Conservation (phyloP, 164 flowering plant genomes). For the Malania oleifera region DNA sequence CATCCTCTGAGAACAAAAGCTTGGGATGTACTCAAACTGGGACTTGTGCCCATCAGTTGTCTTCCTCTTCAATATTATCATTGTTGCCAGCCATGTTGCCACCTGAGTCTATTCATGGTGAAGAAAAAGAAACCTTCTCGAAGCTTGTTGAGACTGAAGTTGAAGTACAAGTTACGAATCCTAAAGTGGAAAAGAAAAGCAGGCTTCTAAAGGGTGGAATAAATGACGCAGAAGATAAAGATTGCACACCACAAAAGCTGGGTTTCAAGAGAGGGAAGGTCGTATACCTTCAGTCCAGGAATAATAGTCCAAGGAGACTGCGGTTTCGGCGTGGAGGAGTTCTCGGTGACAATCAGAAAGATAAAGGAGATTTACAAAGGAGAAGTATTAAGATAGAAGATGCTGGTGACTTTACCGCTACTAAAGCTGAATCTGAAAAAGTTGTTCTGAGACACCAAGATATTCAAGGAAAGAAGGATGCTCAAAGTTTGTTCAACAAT, state of each 20-base stretch:
- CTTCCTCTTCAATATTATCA: conserved; percentile 1
- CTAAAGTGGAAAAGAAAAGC: conserved; percentile 15
- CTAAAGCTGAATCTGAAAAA: conserved; percentile 19
- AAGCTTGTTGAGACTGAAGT: conserved; percentile 15
- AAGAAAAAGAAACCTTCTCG: conserved; percentile 10
- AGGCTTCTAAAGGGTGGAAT: conserved; percentile 18
- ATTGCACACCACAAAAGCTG: conserved; percentile 20
- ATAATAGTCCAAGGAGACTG: conserved; percentile 39
- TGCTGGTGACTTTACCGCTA: conserved; percentile 9
- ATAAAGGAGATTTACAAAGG: conserved; percentile 9
- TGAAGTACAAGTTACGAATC: conserved; percentile 2
- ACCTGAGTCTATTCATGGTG: conserved; percentile 13
- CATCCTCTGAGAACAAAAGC: conserved; percentile 1
- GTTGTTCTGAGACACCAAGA: conserved; percentile 42
- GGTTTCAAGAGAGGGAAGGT: conserved; percentile 51
- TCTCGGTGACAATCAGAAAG: conserved; percentile 21
- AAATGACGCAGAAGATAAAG: conserved; percentile 14
- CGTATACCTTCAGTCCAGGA: conserved; percentile 25
- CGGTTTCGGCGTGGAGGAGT: conserved; percentile 34
- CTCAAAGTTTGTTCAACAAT: conserved; percentile 36
- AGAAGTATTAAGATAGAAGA: conserved; percentile 15
- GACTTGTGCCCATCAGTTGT: background rate
- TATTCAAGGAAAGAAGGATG: conserved; percentile 31
- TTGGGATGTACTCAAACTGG: background rate
- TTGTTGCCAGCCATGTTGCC: conserved; percentile 7